Evolutionary conservation across 2,329 filamentous ascomycete genomes (phyloP).

Genomic region (Colletotrichum gloeosporioides): DNA sequence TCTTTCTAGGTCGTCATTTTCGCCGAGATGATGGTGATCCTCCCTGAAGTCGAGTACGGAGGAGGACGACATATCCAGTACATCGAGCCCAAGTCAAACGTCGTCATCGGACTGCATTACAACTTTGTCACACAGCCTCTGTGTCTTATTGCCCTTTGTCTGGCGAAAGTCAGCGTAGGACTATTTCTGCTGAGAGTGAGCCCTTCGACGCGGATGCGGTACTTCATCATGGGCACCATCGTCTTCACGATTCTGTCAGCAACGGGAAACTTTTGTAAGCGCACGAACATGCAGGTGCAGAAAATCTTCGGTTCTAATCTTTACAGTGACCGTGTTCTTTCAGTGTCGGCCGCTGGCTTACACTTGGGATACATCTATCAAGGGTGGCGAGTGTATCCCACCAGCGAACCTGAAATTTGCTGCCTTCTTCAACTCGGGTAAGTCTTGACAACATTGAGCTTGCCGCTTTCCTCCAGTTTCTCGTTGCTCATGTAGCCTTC

Average conservation of each 20-base stretch:
- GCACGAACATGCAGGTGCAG: accelerated
- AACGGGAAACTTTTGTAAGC: constrained; percentile 27
- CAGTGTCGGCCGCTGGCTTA: constrained; percentile 28
- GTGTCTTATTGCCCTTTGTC: constrained; percentile 29
- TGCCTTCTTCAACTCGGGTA: constrained; percentile 29
- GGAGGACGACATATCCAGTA: constrained; percentile 31
- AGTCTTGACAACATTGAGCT: neutral
- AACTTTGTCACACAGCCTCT: constrained; percentile 37
- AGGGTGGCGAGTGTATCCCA: constrained; percentile 27
- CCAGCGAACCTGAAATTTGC: constrained; percentile 28
- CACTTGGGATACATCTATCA: constrained; percentile 25
- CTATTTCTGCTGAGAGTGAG: constrained; percentile 32
- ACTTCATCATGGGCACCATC: constrained; percentile 27
- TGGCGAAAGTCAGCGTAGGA: constrained; percentile 34
- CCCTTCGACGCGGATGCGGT: constrained; percentile 21
- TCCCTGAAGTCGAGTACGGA: constrained; percentile 29
- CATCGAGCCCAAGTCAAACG: constrained; percentile 27
- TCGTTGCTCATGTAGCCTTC: neutral
- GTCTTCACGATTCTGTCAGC: constrained; percentile 30
- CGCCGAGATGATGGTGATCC: constrained; percentile 31
- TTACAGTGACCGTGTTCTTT: constrained; percentile 28
- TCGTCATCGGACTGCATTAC: constrained; percentile 28
- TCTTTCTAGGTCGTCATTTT: constrained; percentile 24
- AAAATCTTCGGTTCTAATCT: neutral
- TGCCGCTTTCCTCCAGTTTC: neutral